Conservation (phyloP, 495 filamentous ascomycete species). For the Neurospora intermedia region DNA sequence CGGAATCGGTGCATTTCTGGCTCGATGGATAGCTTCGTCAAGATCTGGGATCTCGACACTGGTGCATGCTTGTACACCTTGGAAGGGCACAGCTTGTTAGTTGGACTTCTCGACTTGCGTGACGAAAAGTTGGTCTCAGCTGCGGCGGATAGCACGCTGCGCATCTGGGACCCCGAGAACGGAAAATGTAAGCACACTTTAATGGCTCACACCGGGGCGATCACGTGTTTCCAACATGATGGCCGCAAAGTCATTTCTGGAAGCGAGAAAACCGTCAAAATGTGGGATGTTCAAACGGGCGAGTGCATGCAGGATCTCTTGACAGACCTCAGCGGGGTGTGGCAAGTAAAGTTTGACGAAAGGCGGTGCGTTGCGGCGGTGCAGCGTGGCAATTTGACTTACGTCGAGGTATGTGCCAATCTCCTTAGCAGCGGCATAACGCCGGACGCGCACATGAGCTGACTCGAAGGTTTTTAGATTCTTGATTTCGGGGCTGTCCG, state of each 20-base stretch:
- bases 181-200: slow-evolving; percentile 84
- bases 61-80: slow-evolving; percentile 79
- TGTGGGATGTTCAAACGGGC: slow-evolving; percentile 93
- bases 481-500: slow-evolving; percentile 86
- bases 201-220: slow-evolving; percentile 89
- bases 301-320: slow-evolving; percentile 90
- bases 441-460: background rate
- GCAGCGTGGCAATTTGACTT: slow-evolving; percentile 82
- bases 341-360: slow-evolving; percentile 98
- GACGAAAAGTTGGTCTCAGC: slow-evolving; percentile 87
- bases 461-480: slow-evolving; percentile 39
- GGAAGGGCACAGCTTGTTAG: slow-evolving; percentile 87
- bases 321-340: slow-evolving; percentile 90
- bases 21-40: slow-evolving; percentile 96
- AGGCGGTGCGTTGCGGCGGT: slow-evolving; percentile 93
- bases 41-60: slow-evolving; percentile 95
- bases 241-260: slow-evolving; percentile 94
- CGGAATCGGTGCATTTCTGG: slow-evolving; percentile 95
- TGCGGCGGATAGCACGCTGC: slow-evolving; percentile 85
- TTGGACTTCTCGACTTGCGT: slow-evolving; percentile 80
- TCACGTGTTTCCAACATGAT: slow-evolving; percentile 98
- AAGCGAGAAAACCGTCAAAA: slow-evolving; percentile 90
- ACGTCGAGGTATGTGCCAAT: slow-evolving; percentile 71
- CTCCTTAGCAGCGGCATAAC: background rate
- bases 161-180: slow-evolving; percentile 95